Base-by-base conservation (phyloP, 2,329 filamentous ascomycete species). In the Hymenoscyphus fraxineus region DNA sequence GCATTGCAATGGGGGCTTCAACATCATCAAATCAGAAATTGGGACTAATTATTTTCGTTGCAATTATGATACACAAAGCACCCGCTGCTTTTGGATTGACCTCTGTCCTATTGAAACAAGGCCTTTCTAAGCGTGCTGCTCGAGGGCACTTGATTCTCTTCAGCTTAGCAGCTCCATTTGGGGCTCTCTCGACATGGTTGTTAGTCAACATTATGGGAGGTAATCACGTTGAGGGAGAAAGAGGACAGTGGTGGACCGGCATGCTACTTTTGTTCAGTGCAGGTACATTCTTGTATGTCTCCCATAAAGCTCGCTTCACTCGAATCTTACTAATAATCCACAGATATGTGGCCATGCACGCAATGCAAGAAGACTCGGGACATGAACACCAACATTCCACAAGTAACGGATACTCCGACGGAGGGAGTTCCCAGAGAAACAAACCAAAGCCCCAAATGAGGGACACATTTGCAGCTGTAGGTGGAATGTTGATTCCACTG, bases 311-410 rank as follows among this genome's bases (percentile, higher is more conserved):
- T 13, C 32, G 40, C 54, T 40, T n/a, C 22, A 40, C 32, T 58
- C 58, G 39, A 44, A 57, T 9, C 22, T 65, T 58, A 64, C 72
- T 75, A 67, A 77, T 68, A 67, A 38, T 58, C 10, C 59, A 15
- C 68, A 96, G 92, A 71, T 97, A 98, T 74, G 95, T 99, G 55
- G 95, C 95, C 0, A 97, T 98, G 93, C 95, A 99, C 75, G 93
- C 93, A 0, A 97, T 98, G 92, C 91, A 96, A 75, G 93, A 97
- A 73, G 85, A 88, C 60, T 77, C 78, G 9, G 75, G 78, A 1
- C 78, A 83, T 38, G 68, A 70, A 9, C 77, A 80, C 60, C 71
- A 70, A 12, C 77, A 80, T 60, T 71, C 77, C 0, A 72, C 75
- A 5, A 73, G 77, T 41, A 87, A 88, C 67, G 83, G 86, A 60